Base-by-base conservation (phyloP, 768 basidiomycete genomes). In the Sporobolomyces pararoseus region DNA sequence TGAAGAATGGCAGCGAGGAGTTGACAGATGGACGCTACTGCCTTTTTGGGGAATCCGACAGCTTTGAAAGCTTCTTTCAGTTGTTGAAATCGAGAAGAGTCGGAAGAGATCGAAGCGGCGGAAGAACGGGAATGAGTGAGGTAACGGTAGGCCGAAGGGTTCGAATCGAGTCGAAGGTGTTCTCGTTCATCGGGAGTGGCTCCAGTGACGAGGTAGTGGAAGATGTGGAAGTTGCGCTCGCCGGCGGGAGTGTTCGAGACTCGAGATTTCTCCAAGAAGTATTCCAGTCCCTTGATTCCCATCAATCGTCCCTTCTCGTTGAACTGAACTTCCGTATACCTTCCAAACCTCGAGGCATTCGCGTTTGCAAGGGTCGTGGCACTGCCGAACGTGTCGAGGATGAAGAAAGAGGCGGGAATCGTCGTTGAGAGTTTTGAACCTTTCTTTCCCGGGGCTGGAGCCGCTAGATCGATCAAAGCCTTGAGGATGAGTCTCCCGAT, bases 241-340 rank as follows among this genome's bases (percentile, higher is more conserved):
- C 92, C 93, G 0, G 88, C 89, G 0, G 91, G 89, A 0, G 89
- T 85, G 27, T 86, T 86, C 9, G 91, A 85, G n/a, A 97, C 91
- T 14, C 93, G 87, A 73, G 88, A 91, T 63, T 91, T 84, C 79
- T 97, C 92, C 60, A 99, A 85, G 80, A 95, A 95, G 81, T 99
- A 97, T 78, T 97, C 93, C 72, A 98, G 86, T 0, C 92, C 94
- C 80, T 98, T 98, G 78, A 91, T 82, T 71, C 96, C 96, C 53
- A 83, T 87, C 0, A 98, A 81, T 5, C 93, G 85, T 10, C 94
- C 94, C 27, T 89, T 88, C 39, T 97, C 93, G 61, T 86, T 90
- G 82, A 97, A 98, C 80, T 98, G 96, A 0, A 99, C 84, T 78
- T 99, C 96, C 52, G 93, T 96, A 79, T 99, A 99, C 79, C 95